Conservation (phyloP, 108 stramenopile genomes). For the Nitzschia sp. region DNA sequence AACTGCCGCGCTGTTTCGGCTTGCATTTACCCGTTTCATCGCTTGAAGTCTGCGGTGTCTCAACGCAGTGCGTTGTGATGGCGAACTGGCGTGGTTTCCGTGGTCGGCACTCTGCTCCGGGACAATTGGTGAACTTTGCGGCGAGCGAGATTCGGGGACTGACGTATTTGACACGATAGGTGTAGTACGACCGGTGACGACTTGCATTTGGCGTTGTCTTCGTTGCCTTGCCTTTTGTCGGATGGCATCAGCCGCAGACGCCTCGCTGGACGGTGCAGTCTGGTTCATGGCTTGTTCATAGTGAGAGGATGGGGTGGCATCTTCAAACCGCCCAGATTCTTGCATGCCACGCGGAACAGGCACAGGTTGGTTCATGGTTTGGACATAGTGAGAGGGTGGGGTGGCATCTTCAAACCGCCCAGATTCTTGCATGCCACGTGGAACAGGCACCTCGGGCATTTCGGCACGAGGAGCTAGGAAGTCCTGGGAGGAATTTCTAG, state of each 20-base stretch:
- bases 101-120: not conserved
- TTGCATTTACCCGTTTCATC: slow-evolving; percentile 11
- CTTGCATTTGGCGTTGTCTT: slow-evolving; percentile 15
- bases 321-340: slow-evolving; percentile 1
- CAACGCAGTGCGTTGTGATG: not conserved
- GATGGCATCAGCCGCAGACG: not conserved
- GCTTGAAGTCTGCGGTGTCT: slow-evolving; percentile 10
- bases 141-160: not conserved
- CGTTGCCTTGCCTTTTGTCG: not conserved
- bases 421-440: slow-evolving; percentile 19
- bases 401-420: slow-evolving; percentile 2
- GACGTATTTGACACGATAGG: not conserved
- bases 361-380: not conserved
- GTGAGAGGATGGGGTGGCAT: no score
- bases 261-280: not conserved
- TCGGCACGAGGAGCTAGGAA: not conserved
- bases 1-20: no score
- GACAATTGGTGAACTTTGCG: slow-evolving; percentile 5
- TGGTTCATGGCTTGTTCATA: not conserved
- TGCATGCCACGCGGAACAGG: slow-evolving; percentile 12
- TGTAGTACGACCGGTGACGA: not conserved
- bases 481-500: not conserved
- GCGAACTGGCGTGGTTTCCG: not conserved
- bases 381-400: not conserved
- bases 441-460: not conserved